Base-by-base conservation (phyloP, 352 stramenopile species). In the Globisporangium perplexum region DNA sequence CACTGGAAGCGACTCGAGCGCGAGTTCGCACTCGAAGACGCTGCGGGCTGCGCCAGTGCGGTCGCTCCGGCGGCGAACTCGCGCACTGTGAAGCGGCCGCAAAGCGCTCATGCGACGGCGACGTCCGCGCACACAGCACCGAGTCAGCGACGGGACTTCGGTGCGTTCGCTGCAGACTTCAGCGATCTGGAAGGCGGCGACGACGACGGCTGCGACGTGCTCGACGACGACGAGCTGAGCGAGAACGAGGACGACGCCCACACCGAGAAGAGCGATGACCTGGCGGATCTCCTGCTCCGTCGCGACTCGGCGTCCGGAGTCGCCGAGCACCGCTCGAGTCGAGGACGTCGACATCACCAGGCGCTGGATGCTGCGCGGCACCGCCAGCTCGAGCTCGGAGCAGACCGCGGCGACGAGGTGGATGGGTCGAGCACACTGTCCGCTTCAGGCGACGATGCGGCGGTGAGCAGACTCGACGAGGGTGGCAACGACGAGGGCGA, bases 1-100 rank as follows among this genome's bases (percentile, higher is more conserved):
- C 72, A 83, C 41, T 77, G 72, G 72, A 67, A 57, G 10, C 71
- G 66, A 23, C 39, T 82, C 20, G 72, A 82, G 49, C 49, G 47
- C 45, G 51, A 79, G 38, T 61, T 73, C 22, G 42, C 47, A 22
- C 54, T 81, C 0, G 57, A 67, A 7, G 55, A 66, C 22, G 18
- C 24, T n/a, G 30, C 31, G 3, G 35, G 6, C 15, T 17, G 24
- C 2, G 15, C 6, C 49, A 47, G 17, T 23, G 17, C n/a, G 39
- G 18, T 1, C 43, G 12, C 26, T 33, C 46, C 2, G 1, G 6
- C 14, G 23, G 12, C 0, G 33, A 48, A 5, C 35, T 24, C 36
- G 20, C 39, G 26, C 46, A 8, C 18, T 17, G 18, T 2, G 43
- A 62, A 55, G 45, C 63, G 73, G 38, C 72, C 71, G 33, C 71